These are phyloP conservation scores for Magnusiomyces sp. DNA, from an alignment of 1,139 yeast species.

Conservation along the genomic window DNA sequence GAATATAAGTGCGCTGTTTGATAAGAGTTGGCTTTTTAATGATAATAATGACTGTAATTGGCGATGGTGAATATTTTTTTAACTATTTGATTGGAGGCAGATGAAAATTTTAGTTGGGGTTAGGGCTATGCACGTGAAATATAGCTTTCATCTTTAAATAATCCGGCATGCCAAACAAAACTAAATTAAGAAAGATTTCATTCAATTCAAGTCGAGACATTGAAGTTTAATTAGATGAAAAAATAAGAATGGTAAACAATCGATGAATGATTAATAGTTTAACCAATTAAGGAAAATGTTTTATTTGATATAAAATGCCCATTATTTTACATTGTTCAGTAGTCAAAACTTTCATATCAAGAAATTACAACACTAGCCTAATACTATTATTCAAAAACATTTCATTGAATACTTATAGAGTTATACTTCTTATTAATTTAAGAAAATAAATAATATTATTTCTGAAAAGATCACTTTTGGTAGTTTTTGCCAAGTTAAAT, in stretches of 20 bases:
- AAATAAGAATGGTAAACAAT: not conserved
- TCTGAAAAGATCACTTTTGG: too few relatives aligned
- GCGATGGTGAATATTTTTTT: not conserved
- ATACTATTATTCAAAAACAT: not conserved
- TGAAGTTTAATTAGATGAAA: not conserved
- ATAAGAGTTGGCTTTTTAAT: not conserved
- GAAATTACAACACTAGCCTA: too few relatives aligned
- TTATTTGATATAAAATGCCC: not conserved
- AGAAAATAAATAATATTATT: too few relatives aligned
- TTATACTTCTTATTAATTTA: not conserved
- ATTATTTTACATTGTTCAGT: not conserved
- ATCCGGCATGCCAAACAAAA: too few relatives aligned
- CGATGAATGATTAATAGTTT: too few relatives aligned
- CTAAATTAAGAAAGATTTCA: too few relatives aligned
- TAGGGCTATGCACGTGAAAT: too few relatives aligned
- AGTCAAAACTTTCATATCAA: not conserved
- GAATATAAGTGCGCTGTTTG: not conserved
- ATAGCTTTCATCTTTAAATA: too few relatives aligned
- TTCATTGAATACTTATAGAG: not conserved
- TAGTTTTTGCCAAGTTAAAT: too few relatives aligned
- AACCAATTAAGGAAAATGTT: too few relatives aligned
- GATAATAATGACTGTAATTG: not conserved
- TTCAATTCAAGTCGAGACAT: not conserved
- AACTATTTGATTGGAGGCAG: too few relatives aligned
- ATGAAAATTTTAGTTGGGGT: too few relatives aligned